These are phyloP conservation scores for Starmerella geochares DNA, from an alignment of 805 yeast genomes.

Conservation along the genomic window DNA sequence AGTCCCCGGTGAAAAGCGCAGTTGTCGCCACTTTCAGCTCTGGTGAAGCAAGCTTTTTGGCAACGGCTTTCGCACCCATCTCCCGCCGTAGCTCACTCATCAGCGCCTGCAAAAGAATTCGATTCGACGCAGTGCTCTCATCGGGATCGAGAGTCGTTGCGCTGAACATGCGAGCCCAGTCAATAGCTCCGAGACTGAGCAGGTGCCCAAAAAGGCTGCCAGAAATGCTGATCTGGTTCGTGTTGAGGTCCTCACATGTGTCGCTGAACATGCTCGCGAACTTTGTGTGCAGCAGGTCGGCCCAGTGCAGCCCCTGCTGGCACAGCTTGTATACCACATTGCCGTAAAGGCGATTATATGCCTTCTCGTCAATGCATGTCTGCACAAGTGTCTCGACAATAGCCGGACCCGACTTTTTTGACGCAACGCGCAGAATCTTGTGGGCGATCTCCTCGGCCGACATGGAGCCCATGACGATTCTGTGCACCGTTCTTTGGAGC, in stretches of 20 bases:
- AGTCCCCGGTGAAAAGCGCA: slow-evolving; percentile 5
- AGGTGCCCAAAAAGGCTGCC: slow-evolving; percentile 82
- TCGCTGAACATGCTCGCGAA: slow-evolving; percentile 43
- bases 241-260: slow-evolving; percentile 55
- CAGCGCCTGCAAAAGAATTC: slow-evolving; percentile 72
- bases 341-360: slow-evolving; percentile 79
- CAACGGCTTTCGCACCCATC: slow-evolving; percentile 48
- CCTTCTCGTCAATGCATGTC: slow-evolving; percentile 74
- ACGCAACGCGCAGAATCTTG: slow-evolving; percentile 46
- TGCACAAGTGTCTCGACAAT: slow-evolving; percentile 65
- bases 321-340: slow-evolving; percentile 59
- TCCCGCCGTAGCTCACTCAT: slow-evolving; percentile 73
- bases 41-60: slow-evolving; percentile 35
- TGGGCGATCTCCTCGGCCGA: slow-evolving; percentile 90
- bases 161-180: slow-evolving; percentile 49
- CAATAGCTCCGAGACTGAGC: slow-evolving; percentile 57
- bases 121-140: slow-evolving; percentile 62
- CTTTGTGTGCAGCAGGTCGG: slow-evolving; percentile 39
- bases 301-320: slow-evolving; percentile 46
- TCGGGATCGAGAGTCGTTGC: slow-evolving; percentile 53
- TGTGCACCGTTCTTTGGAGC: not conserved
- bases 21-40: not conserved
- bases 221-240: slow-evolving; percentile 62
- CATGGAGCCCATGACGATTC: slow-evolving; percentile 65
- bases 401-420: slow-evolving; percentile 36